Percentiles rank a stretch among this genome's conserved stretches.
Conservation (phyloP, 2,329 filamentous ascomycete genomes). For the Nigrospora oryzae region DNA sequence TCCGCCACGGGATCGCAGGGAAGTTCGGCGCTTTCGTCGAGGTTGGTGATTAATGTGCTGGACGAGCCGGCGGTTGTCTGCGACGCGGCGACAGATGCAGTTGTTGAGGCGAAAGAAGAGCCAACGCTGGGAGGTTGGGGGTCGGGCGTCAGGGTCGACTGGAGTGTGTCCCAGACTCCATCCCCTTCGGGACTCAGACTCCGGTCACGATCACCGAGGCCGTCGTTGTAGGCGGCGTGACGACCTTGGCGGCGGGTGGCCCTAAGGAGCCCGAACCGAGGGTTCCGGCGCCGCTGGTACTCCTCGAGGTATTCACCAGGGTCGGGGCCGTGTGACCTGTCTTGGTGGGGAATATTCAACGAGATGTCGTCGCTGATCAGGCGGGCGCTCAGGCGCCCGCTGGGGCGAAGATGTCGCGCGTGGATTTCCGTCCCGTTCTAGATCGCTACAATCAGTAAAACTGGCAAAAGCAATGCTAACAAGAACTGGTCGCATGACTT, state of each 20-base stretch:
- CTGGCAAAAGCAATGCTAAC: too few relatives aligned
- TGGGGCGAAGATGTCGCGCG: too few relatives aligned
- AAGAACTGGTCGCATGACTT: too few relatives aligned
- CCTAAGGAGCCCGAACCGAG: neutral
- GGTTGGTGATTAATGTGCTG: constrained; percentile 34
- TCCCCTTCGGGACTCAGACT: constrained; percentile 68
- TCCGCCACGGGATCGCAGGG: constrained; percentile 46
- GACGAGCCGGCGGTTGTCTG: constrained; percentile 34
- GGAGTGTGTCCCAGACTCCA: constrained; percentile 69
- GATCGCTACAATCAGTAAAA: too few relatives aligned
- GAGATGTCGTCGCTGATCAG: too few relatives aligned
- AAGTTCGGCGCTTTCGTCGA: constrained; percentile 31
- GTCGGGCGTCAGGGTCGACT: constrained; percentile 74
- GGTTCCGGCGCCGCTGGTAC: neutral
- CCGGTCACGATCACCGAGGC: constrained; percentile 75
- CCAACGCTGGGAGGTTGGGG: constrained; percentile 70
- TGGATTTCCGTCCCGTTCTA: too few relatives aligned
- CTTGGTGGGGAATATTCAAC: too few relatives aligned
- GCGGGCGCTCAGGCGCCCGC: too few relatives aligned
- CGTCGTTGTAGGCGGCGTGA: constrained; percentile 41
- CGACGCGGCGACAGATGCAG: constrained; percentile 35
- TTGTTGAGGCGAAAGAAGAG: constrained; percentile 71
- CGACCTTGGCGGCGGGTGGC: constrained; percentile 3
- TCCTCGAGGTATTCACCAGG: constrained; percentile 4
- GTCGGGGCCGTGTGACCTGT: constrained; percentile 1